Conservation (phyloP, 305 asterid genomes). For the Salvia sclarea region DNA sequence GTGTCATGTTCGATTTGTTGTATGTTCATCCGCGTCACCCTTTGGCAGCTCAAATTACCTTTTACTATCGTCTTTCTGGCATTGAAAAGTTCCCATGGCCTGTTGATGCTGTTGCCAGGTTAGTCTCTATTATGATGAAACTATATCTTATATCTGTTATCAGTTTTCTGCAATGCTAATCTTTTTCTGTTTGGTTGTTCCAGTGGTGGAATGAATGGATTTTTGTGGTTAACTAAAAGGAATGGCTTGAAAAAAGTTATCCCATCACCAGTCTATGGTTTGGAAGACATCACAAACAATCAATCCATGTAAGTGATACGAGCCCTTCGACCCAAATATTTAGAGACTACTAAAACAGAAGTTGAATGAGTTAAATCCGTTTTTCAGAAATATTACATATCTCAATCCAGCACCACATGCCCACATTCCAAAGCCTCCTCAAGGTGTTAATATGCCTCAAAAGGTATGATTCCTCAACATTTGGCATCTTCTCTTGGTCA, state of each 20-base stretch:
- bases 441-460: constrained; percentile 64
- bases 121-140: constrained; percentile 19
- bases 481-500: constrained; percentile 18
- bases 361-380: constrained; percentile 27
- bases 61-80: constrained; percentile 55
- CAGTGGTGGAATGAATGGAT: constrained; percentile 97
- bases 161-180: constrained; percentile 24
- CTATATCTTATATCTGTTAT: constrained; percentile 24
- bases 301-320: constrained; percentile 63
- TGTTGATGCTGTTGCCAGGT: constrained; percentile 65
- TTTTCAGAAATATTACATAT: constrained; percentile 76
- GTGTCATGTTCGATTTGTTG: constrained; percentile 78
- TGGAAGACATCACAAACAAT: constrained; percentile 56
- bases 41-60: constrained; percentile 59
- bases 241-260: constrained; percentile 53
- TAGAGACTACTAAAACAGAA: constrained; percentile 14
- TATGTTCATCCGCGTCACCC: constrained; percentile 73
- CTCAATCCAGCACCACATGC: constrained; percentile 72
- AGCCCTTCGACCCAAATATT: constrained; percentile 18
- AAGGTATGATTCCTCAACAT: constrained; percentile 54
- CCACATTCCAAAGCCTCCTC: constrained; percentile 80
- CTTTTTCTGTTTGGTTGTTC: constrained; percentile 33
- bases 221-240: constrained; percentile 70
- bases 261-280: constrained; percentile 65
- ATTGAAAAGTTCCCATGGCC: constrained; percentile 47